A percentile compares a stretch with the other conserved stretches of the same genome.
These are phyloP conservation scores for Penicillium roqueforti DNA, from an alignment of 495 filamentous ascomycete genomes.

Conservation along the genomic window DNA sequence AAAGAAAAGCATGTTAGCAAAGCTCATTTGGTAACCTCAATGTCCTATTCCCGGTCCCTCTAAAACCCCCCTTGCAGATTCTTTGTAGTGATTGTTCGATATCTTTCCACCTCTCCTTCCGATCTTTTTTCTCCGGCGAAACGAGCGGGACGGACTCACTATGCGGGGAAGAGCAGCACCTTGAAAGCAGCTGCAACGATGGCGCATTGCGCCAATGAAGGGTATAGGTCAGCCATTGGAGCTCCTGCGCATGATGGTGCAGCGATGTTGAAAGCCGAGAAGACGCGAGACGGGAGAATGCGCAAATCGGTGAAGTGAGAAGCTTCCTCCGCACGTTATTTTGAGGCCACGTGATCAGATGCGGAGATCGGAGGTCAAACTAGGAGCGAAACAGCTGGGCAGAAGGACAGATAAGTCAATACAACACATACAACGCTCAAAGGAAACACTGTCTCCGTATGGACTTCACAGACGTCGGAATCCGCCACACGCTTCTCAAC, in stretches of 20 bases:
- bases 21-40: not conserved
- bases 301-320: not conserved
- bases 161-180: constrained; percentile 89
- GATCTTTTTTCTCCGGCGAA: not conserved
- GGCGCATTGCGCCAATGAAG: constrained; percentile 81
- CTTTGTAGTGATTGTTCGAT: not conserved
- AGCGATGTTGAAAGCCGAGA: constrained; percentile 3
- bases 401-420: constrained; percentile 26
- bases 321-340: constrained; percentile 16
- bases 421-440: not conserved
- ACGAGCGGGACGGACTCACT: constrained; percentile 62
- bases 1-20: not conserved
- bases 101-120: not conserved
- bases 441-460: constrained; percentile 24
- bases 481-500: constrained; percentile 46
- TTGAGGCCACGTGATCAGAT: not conserved
- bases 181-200: constrained; percentile 87
- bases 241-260: constrained; percentile 25
- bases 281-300: constrained; percentile 2
- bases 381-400: constrained; percentile 14
- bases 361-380: constrained; percentile 28
- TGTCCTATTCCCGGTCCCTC: not conserved
- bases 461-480: constrained; percentile 50
- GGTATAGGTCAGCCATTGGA: constrained; percentile 76
- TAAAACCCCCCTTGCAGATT: not conserved